Evolutionary conservation across 2,329 filamentous ascomycete genomes (phyloP), one percentile per base, ranked within the genome.

Genomic region (Plectosphaerella sp.): DNA sequence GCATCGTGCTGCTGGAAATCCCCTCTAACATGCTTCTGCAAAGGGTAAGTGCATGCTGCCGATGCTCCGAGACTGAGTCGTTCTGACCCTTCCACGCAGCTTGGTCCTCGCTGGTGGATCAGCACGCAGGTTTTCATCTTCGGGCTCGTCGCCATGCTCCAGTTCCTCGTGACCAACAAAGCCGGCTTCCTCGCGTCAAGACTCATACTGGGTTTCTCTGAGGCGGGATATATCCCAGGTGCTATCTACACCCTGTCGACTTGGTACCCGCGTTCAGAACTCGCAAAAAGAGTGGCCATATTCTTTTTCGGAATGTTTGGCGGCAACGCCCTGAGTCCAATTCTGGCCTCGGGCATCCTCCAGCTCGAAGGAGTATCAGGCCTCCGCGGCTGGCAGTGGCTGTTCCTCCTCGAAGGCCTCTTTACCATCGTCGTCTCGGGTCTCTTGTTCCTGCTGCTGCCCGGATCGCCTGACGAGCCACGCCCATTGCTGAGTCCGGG

Each of bases 261-360:
- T 1, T 80, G 75, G 76, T 80, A 80, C 51, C 72, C 67, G 0
- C 70, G 69, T 39, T 58, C 64, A 1, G 75, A 79, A 53, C 62
- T 77, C 1, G 72, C 73, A 1, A 72, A 71, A 49, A 65, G 77
- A 15, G 70, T 79, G 7, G 74, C 76, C 1, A 58, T 79, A 0
- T 74, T 80, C 52, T 80, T 79, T 59, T 76, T 80, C 43, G 76
- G 77, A 10, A 79, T 79, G 70, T 77, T 79, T 53, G 71, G 75
- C 0, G 76, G 75, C 0, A 75, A 75, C 20, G 75, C 76, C 0
- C 64, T 79, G 2, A 75, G 72, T 24, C 74, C 76, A 0, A 64
- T 80, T 2, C 62, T 80, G 4, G 76, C 74, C 0, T 73, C 74
- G 8, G 75, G 71, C 0, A 73, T 80, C 8, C 58, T 80, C 7